Base-by-base conservation (phyloP, 2,329 filamentous ascomycete genomes). In the Fonsecaea pedrosoi region DNA sequence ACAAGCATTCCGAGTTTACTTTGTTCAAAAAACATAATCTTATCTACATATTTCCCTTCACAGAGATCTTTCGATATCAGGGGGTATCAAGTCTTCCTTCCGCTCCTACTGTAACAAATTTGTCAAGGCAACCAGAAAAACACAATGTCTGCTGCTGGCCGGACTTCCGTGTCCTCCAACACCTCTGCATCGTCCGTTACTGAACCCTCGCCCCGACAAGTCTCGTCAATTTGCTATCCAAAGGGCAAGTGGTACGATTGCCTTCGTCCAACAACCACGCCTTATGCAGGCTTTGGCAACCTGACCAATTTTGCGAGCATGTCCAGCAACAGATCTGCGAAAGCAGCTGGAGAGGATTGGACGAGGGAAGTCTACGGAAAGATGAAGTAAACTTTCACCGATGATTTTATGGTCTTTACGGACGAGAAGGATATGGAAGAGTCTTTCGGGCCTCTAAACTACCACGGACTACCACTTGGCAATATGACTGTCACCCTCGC, bases 161-260 rank as follows among this genome's bases (percentile, higher is more conserved):
- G 55, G 4, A 54, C 42, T 18, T 65, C 65, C 3, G 30, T 40
- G 6, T 64, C 56, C 12, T 50, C 35, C 48, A 30, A 58, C 42
- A 21, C 40, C 37, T 53, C 54, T 15, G 21, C 32, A 10, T 38
- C 48, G 30, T 57, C 64, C 38, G 38, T 62, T 18, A 54, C 55
- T 38, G 42, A 57, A 48, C 48, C 65, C 37, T 18, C 50, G 30
- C 50, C 56, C 10, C 56, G 57, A 8, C 57, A 54, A 35, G 62
- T 66, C 37, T 60, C 59, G 3, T 66, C 59, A 15, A 37, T 69
- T 38, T 69, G 66, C 37, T 57, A 61, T 15, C 66, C 66, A 18
- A 66, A 69, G 60, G 62, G 66, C 62, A 68, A 68, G 35, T 65
- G 66, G 62, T 68, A 68, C 54, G 66, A 68, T 59, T 68, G 66